Evolutionary conservation across 805 yeast species (phyloP), one percentile per base, ranked within the genome.

Genomic region (Wickerhamiella spandovensis): DNA sequence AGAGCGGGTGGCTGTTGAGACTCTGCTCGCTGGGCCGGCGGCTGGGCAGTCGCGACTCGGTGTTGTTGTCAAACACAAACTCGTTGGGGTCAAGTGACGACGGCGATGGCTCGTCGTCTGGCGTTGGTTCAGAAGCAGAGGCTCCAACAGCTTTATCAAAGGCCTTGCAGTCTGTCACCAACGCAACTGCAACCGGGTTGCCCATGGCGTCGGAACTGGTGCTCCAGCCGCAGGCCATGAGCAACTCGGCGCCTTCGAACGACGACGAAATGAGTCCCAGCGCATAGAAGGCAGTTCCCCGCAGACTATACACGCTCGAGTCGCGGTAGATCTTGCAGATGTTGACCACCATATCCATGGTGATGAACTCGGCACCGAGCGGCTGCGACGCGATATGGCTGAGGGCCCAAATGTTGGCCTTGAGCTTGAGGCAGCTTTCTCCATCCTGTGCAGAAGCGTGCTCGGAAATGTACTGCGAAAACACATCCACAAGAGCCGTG

Each of bases 371-470:
- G 17, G 83, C 78, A 0, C 97, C 97, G 48, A 73, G 67, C 9
- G 75, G 74, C 1, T 87, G 76, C 0, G 88, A 76, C 1, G 89
- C 89, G 28, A 89, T 78, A 58, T 81, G 80, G 0, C 96, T 97
- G 32, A 86, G 71, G 1, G 94, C 81, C 97, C 97, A 90, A 35
- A 90, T 58, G 32, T 82, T 77, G 10, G 89, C 84, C 60, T 85
- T 86, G 23, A 90, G 64, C 54, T 72, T 73, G 8, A 68, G 32
- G 18, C 70, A 52, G 18, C 66, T 65, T 6, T 71, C 70, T 5
- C 67, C 67, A 20, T 67, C 72, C 6, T 61, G 38, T 10, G 48
- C 43, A 15, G 54, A 57, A 3, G 48, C 51, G 7, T 54, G 58
- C 23, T 55, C 48, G 44, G 55, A 50, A 44, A 68, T 56, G 48